Base-by-base conservation (phyloP, 148 eudicot species). In the Cornus kousa region DNA sequence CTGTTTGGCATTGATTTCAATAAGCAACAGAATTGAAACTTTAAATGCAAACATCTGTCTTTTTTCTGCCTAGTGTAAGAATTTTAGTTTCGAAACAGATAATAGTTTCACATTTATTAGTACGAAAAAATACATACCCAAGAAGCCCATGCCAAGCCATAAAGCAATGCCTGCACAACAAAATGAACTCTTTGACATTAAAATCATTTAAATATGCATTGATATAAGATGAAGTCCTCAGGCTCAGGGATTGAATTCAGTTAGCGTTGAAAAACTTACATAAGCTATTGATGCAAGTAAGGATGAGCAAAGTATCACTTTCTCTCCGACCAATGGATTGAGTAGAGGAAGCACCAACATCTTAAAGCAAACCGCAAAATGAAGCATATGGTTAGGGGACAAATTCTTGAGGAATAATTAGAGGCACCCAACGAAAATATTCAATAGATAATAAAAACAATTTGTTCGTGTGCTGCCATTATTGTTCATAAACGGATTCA, bases 61-160 rank as follows among this genome's bases (percentile, higher is more conserved):
- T 7, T 1, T 32, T n/a, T 4, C 28, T 67, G 70, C 33, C 33
- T 10, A 67, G 37, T 17, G 23, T 20, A 62, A 17, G 19, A 16
- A 35, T 13, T 68, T 33, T 33, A 40, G 3, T 70, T 33, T 20
- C 14, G 39, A 70, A 62, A 40, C 55, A 39, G 24, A 39, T 20
- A 40, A 20, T 40, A 37, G 8, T 12, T 40, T 14, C 3, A n/a
- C 74, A 22, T 28, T n/a, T 77, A 32, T n/a, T 77, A 32, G 76
- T n/a, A 80, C 14, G 40, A 57, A 20, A 73, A 24, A 72, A 32
- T 75, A 75, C 90, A 59, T 91, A 95, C 98, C 98, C 98, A 95
- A 70, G 89, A 73, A 80, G 95, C 97, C 98, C 98, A 95, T 73
- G 98, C 98, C 81, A 93, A 88, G 57, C 98, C 96, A 75, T 95